These are phyloP conservation scores for Lycium barbarum DNA, from an alignment of 257 asterid species.

Conservation along the genomic window DNA sequence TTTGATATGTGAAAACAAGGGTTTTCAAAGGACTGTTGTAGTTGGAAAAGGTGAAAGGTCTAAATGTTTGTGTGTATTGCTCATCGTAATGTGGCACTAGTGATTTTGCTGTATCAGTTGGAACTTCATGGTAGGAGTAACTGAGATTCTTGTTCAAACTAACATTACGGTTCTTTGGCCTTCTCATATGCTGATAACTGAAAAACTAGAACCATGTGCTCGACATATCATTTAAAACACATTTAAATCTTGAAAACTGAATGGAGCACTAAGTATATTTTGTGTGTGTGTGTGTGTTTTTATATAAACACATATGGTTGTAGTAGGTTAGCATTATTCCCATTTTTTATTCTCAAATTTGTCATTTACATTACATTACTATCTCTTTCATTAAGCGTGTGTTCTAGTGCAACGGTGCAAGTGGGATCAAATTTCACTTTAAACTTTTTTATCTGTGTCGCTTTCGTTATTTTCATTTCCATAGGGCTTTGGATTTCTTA, in stretches of 20 bases:
- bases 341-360: too few relatives aligned
- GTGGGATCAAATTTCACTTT: too few relatives aligned
- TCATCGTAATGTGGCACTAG: background rate
- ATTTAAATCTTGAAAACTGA: background rate
- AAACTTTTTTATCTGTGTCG: too few relatives aligned
- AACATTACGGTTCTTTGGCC: background rate
- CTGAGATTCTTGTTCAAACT: slow-evolving; percentile 19
- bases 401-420: too few relatives aligned
- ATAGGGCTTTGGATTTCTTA: too few relatives aligned
- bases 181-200: slow-evolving; percentile 2
- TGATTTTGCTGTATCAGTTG: background rate
- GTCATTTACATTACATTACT: background rate
- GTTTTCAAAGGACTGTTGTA: background rate
- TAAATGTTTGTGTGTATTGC: background rate
- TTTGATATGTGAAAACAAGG: background rate
- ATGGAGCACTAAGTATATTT: too few relatives aligned
- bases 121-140: background rate
- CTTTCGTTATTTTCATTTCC: too few relatives aligned
- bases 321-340: too few relatives aligned
- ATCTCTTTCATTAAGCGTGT: background rate
- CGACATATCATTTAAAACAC: background rate
- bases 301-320: too few relatives aligned
- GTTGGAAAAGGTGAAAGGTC: background rate
- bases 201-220: slow-evolving; percentile 10
- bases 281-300: too few relatives aligned